Base-by-base conservation (phyloP, 2,329 filamentous ascomycete genomes). In the Didymellaceae sp. region DNA sequence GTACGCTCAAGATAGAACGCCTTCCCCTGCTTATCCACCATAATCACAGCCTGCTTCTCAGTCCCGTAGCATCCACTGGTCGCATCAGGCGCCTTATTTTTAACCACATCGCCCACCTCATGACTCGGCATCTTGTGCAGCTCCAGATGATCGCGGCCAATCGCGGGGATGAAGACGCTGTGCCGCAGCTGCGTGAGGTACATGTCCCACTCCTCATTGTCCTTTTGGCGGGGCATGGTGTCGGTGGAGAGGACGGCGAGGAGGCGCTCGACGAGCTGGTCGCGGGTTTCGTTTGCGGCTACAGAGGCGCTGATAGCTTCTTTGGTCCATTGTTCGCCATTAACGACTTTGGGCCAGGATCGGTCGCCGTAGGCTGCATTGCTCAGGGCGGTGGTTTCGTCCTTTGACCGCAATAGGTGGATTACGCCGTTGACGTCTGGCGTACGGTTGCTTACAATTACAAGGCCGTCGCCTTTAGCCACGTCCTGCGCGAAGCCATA, bases 1-100 rank as follows among this genome's bases (percentile, higher is more conserved):
- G 84, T 86, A 47, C 84, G 75, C 67, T 88, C 85, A 25, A 86
- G 76, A 60, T 83, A 87, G n/a, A 78, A 81, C 26, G 85, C 78
- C 44, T 77, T 76, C 2, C 83, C 83, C n/a, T 78, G 62, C 22
- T 72, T 71, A 59, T 80, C 75, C 16, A 86, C 82, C 11, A 88
- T 68, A 2, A 87, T 74, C 6, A 87, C 72, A 1, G 82, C 85
- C 65, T 87, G 84, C 68, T 84, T 85, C 64, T 86, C 82, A 2
- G 85, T 88, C 0, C 85, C 85, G 63, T 88, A 88, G 6, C 79
- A 70, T 0, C 81, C 82, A 47, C 73, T 75, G 56, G 64, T 80
- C 72, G 58, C 71, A 57, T 63, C 65, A 40, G 53, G 52, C 5
- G 65, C 69, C 38, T 63, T 70, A 6, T 65, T 61, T 52, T 72